A percentile compares a stretch with the other conserved stretches of the same genome.
Evolutionary conservation across 495 filamentous ascomycete genomes (phyloP).

Genomic region (Xylaria acuta): DNA sequence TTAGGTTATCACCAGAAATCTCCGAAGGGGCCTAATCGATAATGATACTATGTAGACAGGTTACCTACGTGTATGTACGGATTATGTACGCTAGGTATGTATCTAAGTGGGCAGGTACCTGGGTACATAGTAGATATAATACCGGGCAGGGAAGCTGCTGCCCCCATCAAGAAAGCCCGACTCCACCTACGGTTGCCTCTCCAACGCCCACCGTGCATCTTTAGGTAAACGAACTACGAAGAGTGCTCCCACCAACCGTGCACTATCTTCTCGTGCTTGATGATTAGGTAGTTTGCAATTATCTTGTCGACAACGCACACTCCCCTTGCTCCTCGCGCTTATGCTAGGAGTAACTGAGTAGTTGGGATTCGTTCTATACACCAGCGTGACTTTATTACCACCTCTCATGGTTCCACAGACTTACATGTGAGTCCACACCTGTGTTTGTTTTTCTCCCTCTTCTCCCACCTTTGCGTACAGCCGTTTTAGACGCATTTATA

Average conservation of each 20-base stretch:
- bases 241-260: not conserved
- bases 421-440: conserved; percentile 12
- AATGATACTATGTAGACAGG: no score
- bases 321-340: not conserved
- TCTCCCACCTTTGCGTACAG: not conserved
- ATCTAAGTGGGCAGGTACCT: not conserved
- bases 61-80: no score
- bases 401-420: conserved; percentile 17
- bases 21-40: no score
- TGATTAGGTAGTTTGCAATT: conserved; percentile 12
- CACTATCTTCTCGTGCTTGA: conserved; percentile 7
- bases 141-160: not conserved
- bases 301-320: conserved; percentile 2
- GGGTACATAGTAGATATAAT: not conserved
- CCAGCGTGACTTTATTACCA: conserved; percentile 9
- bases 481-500: not conserved
- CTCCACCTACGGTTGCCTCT: conserved; percentile 34
- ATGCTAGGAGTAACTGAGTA: not conserved
- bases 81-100: no score
- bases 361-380: not conserved
- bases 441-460: conserved; percentile 19
- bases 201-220: conserved; percentile 36
- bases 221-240: conserved; percentile 34
- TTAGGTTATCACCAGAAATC: no score
- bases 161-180: no score